phyloP scores from a whole-genome alignment of 2,329 filamentous ascomycete genomes.

The Pyrenochaeta sp. region DNA sequence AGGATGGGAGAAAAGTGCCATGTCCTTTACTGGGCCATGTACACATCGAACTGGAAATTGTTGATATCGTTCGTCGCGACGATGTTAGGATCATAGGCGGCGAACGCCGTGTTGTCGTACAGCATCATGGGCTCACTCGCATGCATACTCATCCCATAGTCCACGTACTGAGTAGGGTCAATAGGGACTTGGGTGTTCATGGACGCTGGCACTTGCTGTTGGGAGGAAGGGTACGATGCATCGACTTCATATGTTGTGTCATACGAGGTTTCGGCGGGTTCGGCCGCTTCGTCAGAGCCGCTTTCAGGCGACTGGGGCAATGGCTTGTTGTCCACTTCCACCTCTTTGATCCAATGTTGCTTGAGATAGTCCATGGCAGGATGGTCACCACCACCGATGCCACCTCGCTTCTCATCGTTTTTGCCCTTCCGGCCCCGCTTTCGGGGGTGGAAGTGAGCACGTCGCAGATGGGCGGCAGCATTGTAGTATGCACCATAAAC shows the following conservation, averaged over 20 bases:
- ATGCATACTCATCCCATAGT: slow-evolving; percentile 33
- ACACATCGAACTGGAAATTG: slow-evolving; percentile 42
- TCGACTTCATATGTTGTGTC: slow-evolving; percentile 17
- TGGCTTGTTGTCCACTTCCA: slow-evolving; percentile 54
- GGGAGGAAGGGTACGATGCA: slow-evolving; percentile 15
- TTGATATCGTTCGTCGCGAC: slow-evolving; percentile 26
- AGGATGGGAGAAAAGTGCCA: slow-evolving; percentile 4
- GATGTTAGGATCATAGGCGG: slow-evolving; percentile 19
- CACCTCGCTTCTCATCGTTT: slow-evolving; percentile 67
- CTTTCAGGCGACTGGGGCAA: slow-evolving; percentile 29
- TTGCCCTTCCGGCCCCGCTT: slow-evolving; percentile 66
- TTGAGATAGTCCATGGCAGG: slow-evolving; percentile 69
- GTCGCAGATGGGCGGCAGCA: slow-evolving; percentile 86
- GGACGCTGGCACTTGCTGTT: slow-evolving; percentile 15
- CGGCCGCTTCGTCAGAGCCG: slow-evolving; percentile 29
- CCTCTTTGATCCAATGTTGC: slow-evolving; percentile 66
- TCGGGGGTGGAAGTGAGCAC: slow-evolving; percentile 83
- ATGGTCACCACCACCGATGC: slow-evolving; percentile 68
- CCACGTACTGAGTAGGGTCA: slow-evolving; percentile 25
- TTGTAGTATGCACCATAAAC: slow-evolving; percentile 94
- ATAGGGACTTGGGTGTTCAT: slow-evolving; percentile 19
- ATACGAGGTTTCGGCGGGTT: slow-evolving; percentile 15
- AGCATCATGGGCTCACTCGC: slow-evolving; percentile 29
- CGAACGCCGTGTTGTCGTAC: slow-evolving; percentile 27
- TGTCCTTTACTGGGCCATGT: slow-evolving; percentile 19